These are phyloP conservation scores for Mucor lusitanicus DNA, from an alignment of 371 early-diverging fungal genomes.

Conservation along the genomic window DNA sequence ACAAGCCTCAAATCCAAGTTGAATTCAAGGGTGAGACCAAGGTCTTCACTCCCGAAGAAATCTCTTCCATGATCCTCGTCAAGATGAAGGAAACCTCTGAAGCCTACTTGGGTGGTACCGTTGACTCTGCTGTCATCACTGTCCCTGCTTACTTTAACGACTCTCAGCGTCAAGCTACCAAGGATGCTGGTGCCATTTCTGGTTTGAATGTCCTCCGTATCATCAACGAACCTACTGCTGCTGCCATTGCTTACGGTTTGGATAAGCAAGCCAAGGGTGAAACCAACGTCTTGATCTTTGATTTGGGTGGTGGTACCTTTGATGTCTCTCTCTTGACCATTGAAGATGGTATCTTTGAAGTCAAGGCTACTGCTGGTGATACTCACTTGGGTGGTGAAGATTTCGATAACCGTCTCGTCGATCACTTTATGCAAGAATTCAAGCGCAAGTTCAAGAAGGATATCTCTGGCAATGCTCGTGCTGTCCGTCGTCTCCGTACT, in stretches of 20 bases:
- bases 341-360: slow-evolving; percentile 93
- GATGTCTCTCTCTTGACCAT: slow-evolving; percentile 96
- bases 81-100: slow-evolving; percentile 95
- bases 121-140: slow-evolving; percentile 84
- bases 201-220: slow-evolving; percentile 92
- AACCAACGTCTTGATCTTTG: slow-evolving; percentile 91
- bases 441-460: slow-evolving; percentile 80
- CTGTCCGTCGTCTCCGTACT: slow-evolving; percentile 87
- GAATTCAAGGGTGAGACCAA: slow-evolving; percentile 85
- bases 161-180: slow-evolving; percentile 96
- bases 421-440: slow-evolving; percentile 79
- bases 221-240: slow-evolving; percentile 98
- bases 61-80: slow-evolving; percentile 90
- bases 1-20: slow-evolving; percentile 92
- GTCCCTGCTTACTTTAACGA: slow-evolving; percentile 84
- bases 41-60: slow-evolving; percentile 93
- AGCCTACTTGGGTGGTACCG: slow-evolving; percentile 75
- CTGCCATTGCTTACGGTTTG: slow-evolving; percentile 95
- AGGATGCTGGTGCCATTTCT: slow-evolving; percentile 94
- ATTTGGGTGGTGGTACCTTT: slow-evolving; percentile 98
- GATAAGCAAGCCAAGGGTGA: slow-evolving; percentile 77
- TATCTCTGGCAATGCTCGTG: slow-evolving; percentile 78
- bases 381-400: slow-evolving; percentile 98
- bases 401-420: slow-evolving; percentile 87
- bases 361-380: slow-evolving; percentile 93